Evolutionary conservation across 345 rosid genomes (phyloP).

Genomic region (Gossypium anomalum): DNA sequence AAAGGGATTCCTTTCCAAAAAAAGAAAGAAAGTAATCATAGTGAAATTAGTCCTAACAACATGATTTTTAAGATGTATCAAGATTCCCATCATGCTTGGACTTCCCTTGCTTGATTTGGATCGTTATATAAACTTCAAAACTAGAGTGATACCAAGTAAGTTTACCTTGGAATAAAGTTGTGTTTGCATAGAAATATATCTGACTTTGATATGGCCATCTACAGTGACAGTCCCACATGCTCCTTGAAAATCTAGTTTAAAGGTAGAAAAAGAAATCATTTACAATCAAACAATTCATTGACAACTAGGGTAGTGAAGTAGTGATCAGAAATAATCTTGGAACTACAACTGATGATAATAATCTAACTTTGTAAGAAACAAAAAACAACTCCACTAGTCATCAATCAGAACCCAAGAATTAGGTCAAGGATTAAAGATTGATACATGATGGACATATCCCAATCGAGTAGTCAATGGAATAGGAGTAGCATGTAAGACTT

Average conservation of each 20-base stretch:
- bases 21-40: not conserved
- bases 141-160: not conserved
- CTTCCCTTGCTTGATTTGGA: not conserved
- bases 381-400: slow-evolving; percentile 13
- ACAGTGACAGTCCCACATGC: slow-evolving; percentile 9
- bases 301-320: not conserved
- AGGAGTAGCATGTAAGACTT: slow-evolving; percentile 11
- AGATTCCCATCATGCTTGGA: not conserved
- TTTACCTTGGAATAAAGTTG: slow-evolving; percentile 2
- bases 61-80: too few species aligned
- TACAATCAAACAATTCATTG: not conserved
- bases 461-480: slow-evolving; percentile 22
- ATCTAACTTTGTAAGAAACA: slow-evolving; percentile 12
- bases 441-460: slow-evolving; percentile 13
- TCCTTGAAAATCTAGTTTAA: slow-evolving; percentile 11
- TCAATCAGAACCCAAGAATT: slow-evolving; percentile 20
- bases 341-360: not conserved
- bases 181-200: not conserved
- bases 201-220: slow-evolving; percentile 9
- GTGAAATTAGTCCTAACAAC: slow-evolving; percentile 8
- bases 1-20: not conserved
- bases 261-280: slow-evolving; percentile 7
- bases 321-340: not conserved
- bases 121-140: not conserved
- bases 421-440: slow-evolving; percentile 21